A percentile compares a stretch with the other conserved stretches of the same genome.
Evolutionary conservation across 441 rosid genomes (phyloP).

Genomic region (Eutrema salsugineum): DNA sequence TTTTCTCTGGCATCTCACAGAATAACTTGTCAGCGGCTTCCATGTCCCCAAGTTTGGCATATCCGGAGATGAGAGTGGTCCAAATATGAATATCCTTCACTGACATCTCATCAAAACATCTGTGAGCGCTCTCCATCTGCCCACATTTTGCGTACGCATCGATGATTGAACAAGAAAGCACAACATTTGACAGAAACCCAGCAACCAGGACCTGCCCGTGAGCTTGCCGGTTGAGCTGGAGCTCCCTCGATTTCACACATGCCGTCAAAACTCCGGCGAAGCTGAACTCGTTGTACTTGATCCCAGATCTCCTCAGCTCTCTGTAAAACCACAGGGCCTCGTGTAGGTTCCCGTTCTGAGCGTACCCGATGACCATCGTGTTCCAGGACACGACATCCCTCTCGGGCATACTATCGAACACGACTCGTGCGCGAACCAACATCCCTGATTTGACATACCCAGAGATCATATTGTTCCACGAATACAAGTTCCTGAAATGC

Average conservation of each 20-base stretch:
- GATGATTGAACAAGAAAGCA: slow-evolving; percentile 49
- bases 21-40: slow-evolving; percentile 43
- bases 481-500: slow-evolving; percentile 54
- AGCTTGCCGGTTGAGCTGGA: slow-evolving; percentile 54
- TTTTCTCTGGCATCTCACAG: slow-evolving; percentile 49
- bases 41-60: slow-evolving; percentile 51
- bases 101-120: slow-evolving; percentile 50
- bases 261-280: slow-evolving; percentile 63
- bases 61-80: slow-evolving; percentile 62
- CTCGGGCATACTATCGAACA: slow-evolving; percentile 73
- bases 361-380: slow-evolving; percentile 70
- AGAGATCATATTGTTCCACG: slow-evolving; percentile 69
- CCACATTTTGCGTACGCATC: slow-evolving; percentile 73
- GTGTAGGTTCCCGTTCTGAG: slow-evolving; percentile 34
- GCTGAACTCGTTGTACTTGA: slow-evolving; percentile 59
- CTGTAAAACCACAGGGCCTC: slow-evolving; percentile 51
- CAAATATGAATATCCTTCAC: slow-evolving; percentile 47
- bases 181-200: slow-evolving; percentile 58
- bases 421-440: slow-evolving; percentile 47
- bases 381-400: slow-evolving; percentile 81
- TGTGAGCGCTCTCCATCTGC: slow-evolving; percentile 42
- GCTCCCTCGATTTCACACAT: slow-evolving; percentile 52
- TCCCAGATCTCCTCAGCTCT: slow-evolving; percentile 51
- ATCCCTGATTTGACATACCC: slow-evolving; percentile 68
- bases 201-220: slow-evolving; percentile 74